phyloP scores from a whole-genome alignment of 2,329 filamentous ascomycete species.

The Leptographium flavum region DNA sequence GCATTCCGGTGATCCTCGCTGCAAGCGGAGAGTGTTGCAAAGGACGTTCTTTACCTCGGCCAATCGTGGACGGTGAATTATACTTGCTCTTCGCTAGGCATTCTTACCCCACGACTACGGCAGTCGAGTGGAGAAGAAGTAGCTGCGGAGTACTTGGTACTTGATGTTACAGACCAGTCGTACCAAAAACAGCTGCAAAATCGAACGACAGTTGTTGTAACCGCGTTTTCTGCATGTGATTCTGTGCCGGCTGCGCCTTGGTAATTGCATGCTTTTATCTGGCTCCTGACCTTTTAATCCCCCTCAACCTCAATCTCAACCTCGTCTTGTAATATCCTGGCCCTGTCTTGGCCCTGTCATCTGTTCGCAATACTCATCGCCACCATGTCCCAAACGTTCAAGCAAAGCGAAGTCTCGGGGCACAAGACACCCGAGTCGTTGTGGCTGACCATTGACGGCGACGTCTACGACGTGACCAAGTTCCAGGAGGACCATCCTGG shows the following conservation, averaged over 20 bases:
- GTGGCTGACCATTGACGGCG: conserved; percentile 84
- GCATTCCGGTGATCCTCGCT: background rate
- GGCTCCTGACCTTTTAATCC: background rate
- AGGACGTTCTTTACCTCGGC: background rate
- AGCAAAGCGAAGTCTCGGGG: conserved; percentile 69
- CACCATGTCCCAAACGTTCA: conserved; percentile 79
- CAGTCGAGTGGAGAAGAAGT: background rate
- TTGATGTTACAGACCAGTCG: background rate
- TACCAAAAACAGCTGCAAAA: background rate
- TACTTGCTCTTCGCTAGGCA: background rate
- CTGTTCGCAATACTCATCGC: no score
- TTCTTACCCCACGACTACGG: background rate
- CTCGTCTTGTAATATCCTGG: background rate
- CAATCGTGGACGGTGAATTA: background rate
- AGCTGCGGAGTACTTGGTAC: no score
- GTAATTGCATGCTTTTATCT: background rate
- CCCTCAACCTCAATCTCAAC: no score
- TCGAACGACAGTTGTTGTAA: background rate
- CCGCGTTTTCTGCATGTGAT: background rate
- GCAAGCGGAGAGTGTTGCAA: background rate
- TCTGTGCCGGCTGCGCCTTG: background rate
- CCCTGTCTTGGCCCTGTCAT: background rate
- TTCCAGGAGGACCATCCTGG: conserved; percentile 77
- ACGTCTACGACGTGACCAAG: conserved; percentile 89
- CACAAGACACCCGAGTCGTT: conserved; percentile 80